Evolutionary conservation across 805 yeast species (phyloP).

Genomic region (Nakazawaea wyomingensis): DNA sequence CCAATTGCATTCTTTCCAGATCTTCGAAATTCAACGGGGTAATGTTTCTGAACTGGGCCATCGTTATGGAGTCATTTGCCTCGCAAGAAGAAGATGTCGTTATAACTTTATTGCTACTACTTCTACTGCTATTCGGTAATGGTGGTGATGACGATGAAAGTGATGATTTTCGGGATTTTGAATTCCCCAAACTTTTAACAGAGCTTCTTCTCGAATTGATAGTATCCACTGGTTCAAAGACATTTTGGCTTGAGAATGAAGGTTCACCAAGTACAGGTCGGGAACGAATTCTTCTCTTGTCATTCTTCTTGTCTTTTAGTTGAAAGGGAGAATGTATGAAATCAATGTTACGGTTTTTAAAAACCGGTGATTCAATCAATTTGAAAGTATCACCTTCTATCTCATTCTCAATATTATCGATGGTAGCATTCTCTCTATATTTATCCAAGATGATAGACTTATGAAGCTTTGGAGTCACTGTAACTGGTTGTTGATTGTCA

Average conservation of each 20-base stretch:
- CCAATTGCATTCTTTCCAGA: slow-evolving; percentile 5
- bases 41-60: slow-evolving; percentile 8
- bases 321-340: slow-evolving; percentile 10
- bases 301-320: background rate
- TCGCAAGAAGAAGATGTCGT: background rate
- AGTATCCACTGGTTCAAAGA: background rate
- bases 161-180: slow-evolving; percentile 2
- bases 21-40: slow-evolving; percentile 12
- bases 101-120: too few relatives aligned
- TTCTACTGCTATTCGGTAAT: too few relatives aligned
- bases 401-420: slow-evolving; percentile 8
- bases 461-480: background rate
- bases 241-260: background rate
- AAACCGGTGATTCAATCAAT: slow-evolving; percentile 4
- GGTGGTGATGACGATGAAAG: background rate
- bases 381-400: slow-evolving; percentile 1
- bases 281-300: background rate
- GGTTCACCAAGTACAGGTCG: background rate
- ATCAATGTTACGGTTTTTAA: background rate
- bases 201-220: background rate
- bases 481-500: too few relatives aligned
- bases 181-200: background rate
- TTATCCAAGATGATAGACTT: slow-evolving; percentile 1
- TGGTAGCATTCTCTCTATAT: slow-evolving; percentile 1
- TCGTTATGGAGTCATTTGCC: background rate